Evolutionary conservation across 352 stramenopile genomes (phyloP).

Genomic region (Globisporangium recalcitrans): DNA sequence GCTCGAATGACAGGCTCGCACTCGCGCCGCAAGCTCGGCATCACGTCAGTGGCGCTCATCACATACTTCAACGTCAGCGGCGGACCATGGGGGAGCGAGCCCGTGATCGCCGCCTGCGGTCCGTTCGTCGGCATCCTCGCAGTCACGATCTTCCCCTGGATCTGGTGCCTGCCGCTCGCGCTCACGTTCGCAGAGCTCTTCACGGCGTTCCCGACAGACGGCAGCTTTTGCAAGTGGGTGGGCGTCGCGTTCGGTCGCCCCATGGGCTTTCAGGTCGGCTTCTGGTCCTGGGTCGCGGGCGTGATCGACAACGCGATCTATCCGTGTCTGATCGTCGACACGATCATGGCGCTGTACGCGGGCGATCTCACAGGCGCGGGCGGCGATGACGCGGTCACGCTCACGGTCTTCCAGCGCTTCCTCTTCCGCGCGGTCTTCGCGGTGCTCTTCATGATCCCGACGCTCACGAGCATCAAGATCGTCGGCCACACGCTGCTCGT

Average conservation of each 20-base stretch:
- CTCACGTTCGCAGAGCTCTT: conserved; percentile 79
- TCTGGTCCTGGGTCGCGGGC: conserved; percentile 75
- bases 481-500: conserved; percentile 59
- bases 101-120: conserved; percentile 51
- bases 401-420: conserved; percentile 31
- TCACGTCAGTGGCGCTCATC: conserved; percentile 67
- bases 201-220: conserved; percentile 74
- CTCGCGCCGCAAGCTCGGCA: conserved; percentile 58
- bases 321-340: conserved; percentile 78
- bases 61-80: conserved; percentile 80
- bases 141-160: conserved; percentile 59
- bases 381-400: conserved; percentile 5
- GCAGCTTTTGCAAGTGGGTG: conserved; percentile 83
- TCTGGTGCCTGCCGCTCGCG: conserved; percentile 67
- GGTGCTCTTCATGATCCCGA: conserved; percentile 67
- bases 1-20: conserved; percentile 48
- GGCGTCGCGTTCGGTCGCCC: conserved; percentile 73
- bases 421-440: conserved; percentile 45
- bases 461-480: conserved; percentile 62
- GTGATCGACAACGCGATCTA: conserved; percentile 87
- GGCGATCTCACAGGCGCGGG: conserved; percentile 23
- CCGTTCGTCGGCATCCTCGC: conserved; percentile 66
- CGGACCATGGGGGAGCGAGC: conserved; percentile 63
- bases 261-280: conserved; percentile 85
- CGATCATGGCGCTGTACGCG: conserved; percentile 31